These are phyloP conservation scores for Aspergillus novofumigatus DNA, from an alignment of 2,329 filamentous ascomycete species.

Conservation along the genomic window DNA sequence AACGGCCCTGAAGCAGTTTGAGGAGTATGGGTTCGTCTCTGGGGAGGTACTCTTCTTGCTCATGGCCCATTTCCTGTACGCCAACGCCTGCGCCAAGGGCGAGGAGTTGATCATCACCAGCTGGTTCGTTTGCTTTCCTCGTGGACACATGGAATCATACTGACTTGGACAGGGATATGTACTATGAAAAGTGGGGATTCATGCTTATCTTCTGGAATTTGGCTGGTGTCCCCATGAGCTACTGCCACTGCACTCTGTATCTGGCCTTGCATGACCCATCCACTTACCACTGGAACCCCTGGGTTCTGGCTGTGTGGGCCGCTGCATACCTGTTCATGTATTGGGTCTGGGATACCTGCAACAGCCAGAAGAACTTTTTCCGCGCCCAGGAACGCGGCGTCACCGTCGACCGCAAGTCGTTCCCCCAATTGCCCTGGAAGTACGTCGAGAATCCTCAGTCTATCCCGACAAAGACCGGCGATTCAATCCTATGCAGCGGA, in stretches of 20 bases:
- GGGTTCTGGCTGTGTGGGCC: slow-evolving; percentile 59
- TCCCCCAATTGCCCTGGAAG: slow-evolving; percentile 84
- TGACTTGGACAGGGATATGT: slow-evolving; percentile 64
- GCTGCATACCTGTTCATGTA: slow-evolving; percentile 74
- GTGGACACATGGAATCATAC: too few relatives aligned
- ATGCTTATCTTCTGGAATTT: slow-evolving; percentile 98
- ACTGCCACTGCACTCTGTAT: slow-evolving; percentile 89
- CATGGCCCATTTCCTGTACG: slow-evolving; percentile 86
- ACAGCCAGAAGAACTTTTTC: slow-evolving; percentile 91
- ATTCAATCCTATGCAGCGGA: slow-evolving; percentile 74
- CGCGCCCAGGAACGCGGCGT: slow-evolving; percentile 71
- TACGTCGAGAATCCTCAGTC: slow-evolving; percentile 72
- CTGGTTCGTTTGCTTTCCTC: slow-evolving; percentile 50
- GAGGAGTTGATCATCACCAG: slow-evolving; percentile 86
- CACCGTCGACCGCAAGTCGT: slow-evolving; percentile 64
- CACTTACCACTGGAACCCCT: slow-evolving; percentile 70
- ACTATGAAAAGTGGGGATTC: slow-evolving; percentile 93
- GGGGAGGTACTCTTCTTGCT: slow-evolving; percentile 76
- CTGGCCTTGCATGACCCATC: slow-evolving; percentile 75
- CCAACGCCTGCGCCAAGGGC: slow-evolving; percentile 85
- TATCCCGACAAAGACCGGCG: slow-evolving; percentile 67
- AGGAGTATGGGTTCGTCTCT: slow-evolving; percentile 76
- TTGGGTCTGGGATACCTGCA: slow-evolving; percentile 87
- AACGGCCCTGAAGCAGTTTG: slow-evolving; percentile 75
- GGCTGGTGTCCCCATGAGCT: slow-evolving; percentile 81